Evolutionary conservation across 2,329 filamentous ascomycete species (phyloP).

Genomic region (Aspergillus sp.): DNA sequence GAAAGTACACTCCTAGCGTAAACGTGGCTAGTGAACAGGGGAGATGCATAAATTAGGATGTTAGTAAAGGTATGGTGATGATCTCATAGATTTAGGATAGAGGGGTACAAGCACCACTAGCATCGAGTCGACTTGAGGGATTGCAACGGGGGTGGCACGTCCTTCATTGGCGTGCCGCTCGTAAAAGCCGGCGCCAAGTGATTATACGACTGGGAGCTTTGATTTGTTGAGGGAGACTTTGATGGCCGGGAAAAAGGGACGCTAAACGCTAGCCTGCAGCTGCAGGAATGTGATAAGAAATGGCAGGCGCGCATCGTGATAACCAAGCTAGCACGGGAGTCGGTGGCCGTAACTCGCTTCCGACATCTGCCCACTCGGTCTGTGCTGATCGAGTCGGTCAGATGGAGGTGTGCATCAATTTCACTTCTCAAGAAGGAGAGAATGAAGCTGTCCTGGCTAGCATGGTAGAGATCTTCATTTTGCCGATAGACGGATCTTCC

Average conservation of each 20-base stretch:
- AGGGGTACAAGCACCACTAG: not conserved
- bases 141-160: not conserved
- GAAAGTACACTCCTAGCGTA: no score
- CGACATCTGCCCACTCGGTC: slow-evolving; percentile 4
- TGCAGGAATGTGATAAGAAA: slow-evolving; percentile 23
- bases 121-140: not conserved
- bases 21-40: not conserved
- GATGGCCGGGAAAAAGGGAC: slow-evolving; percentile 2
- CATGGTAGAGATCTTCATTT: not conserved
- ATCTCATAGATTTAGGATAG: not conserved
- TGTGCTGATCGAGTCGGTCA: slow-evolving; percentile 5
- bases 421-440: not conserved
- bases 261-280: slow-evolving; percentile 16
- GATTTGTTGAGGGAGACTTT: slow-evolving; percentile 3
- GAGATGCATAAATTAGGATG: not conserved
- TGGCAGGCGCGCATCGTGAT: slow-evolving; percentile 16
- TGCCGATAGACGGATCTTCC: not conserved
- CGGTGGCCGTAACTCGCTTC: not conserved
- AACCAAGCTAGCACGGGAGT: not conserved
- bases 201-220: not conserved
- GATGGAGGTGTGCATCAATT: not conserved
- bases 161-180: not conserved
- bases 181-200: slow-evolving; percentile 1
- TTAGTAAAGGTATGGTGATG: not conserved
- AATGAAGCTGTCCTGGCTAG: not conserved